Evolutionary conservation across 768 basidiomycete genomes (phyloP), one percentile per base, ranked within the genome.

Genomic region (Chalciporus sphaerocephalus): DNA sequence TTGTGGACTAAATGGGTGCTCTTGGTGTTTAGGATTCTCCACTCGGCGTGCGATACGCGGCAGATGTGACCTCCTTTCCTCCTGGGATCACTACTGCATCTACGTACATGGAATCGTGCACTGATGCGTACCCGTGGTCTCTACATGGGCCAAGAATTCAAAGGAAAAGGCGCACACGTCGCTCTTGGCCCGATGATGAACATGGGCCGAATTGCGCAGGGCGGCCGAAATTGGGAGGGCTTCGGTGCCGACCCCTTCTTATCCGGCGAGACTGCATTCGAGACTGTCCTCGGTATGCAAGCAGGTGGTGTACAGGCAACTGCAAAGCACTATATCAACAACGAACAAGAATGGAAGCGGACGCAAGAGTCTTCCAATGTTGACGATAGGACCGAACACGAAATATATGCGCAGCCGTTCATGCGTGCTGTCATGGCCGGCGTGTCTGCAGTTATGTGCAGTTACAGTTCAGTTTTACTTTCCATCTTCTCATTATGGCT

Each of bases 161-260:
- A 74, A 45, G 81, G 79, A 20, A 92, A 94, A 60, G 94, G 94
- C 18, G 83, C 89, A 37, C 79, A 95, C 55, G 69, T 94, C 38
- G 85, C 82, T 10, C 74, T 93, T 7, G 79, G 76, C 21, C 78
- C 90, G 0, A 88, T 88, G 85, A 92, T 90, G 81, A 92, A 92
- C 60, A 78, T 94, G 71, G 87, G 85, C 1, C 79, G 88, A 15
- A 67, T 84, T n/a, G 82, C 87, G 2, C 72, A 79, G 51, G 90
- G 86, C 6, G 93, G 93, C n/a, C 73, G 93, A 20, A 92, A 93
- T 64, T 95, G 91, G 89, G 93, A 95, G 72, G 91, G 90, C 15
- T 93, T 92, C 47, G 92, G 92, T 23, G 89, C 78, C 8, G 93
- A 96, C 61, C 93, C 93, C 0, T 95, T 81, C 69, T 70, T 95